These are phyloP conservation scores for Ogataea hybrid DNA, from an alignment of 1,139 yeast genomes.

Conservation along the genomic window DNA sequence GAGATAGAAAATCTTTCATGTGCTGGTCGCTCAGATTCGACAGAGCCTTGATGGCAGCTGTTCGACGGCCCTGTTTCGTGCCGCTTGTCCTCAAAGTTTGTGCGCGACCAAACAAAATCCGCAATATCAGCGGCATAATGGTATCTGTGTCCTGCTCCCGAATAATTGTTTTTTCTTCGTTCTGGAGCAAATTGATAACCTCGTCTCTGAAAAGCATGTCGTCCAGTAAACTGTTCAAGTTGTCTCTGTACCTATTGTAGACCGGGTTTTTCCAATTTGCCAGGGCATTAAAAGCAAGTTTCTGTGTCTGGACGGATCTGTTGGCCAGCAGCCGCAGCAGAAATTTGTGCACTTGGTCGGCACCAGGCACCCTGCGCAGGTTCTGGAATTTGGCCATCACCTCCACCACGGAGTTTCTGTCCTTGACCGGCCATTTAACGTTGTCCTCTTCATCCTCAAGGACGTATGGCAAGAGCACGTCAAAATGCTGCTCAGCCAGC, in stretches of 20 bases:
- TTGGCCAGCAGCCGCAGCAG: conserved; percentile 61
- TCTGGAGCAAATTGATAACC: conserved; percentile 57
- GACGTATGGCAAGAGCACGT: conserved; percentile 54
- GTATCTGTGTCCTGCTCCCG: conserved; percentile 57
- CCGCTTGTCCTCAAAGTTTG: conserved; percentile 61
- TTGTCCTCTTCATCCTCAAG: conserved; percentile 37
- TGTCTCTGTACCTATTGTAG: conserved; percentile 68
- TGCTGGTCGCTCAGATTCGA: conserved; percentile 58
- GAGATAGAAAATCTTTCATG: conserved; percentile 55
- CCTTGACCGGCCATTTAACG: conserved; percentile 56
- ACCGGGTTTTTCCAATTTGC: conserved; percentile 60
- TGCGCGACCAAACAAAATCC: conserved; percentile 85
- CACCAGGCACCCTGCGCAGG: conserved; percentile 51
- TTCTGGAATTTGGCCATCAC: conserved; percentile 65
- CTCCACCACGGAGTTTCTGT: conserved; percentile 57
- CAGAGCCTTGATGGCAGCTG: conserved; percentile 71
- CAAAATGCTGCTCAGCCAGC: conserved; percentile 63
- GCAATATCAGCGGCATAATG: conserved; percentile 69
- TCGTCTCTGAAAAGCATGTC: conserved; percentile 87
- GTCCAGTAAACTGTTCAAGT: conserved; percentile 71
- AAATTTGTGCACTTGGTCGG: conserved; percentile 52
- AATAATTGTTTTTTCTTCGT: conserved; percentile 50
- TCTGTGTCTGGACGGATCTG: conserved; percentile 62
- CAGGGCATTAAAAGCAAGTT: conserved; percentile 69
- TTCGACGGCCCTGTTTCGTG: conserved; percentile 68